Evolutionary conservation across 441 rosid genomes (phyloP).

Genomic region (Daphne laureola): DNA sequence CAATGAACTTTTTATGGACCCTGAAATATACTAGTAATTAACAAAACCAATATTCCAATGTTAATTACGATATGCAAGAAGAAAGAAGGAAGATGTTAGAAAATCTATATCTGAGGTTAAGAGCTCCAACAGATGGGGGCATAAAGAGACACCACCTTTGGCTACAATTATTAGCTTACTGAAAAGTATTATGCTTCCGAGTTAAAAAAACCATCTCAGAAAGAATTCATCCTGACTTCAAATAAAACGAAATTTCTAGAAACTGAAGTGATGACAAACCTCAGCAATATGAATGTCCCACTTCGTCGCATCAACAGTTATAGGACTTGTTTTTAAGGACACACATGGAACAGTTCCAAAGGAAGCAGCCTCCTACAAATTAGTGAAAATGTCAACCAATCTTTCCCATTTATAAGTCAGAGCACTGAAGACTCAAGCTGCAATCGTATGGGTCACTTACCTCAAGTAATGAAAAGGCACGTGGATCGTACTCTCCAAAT

Average conservation of each 20-base stretch:
- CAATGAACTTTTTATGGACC: neutral
- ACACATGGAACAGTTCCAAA: conserved; percentile 55
- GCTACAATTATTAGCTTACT: neutral
- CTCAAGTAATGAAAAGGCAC: conserved; percentile 86
- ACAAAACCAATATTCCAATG: neutral
- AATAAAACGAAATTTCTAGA: conserved; percentile 4
- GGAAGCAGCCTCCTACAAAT: conserved; percentile 74
- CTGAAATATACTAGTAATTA: neutral
- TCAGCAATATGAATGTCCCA: conserved; percentile 51
- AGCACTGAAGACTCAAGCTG: conserved; percentile 16
- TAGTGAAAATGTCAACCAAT: conserved; percentile 13
- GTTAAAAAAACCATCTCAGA: neutral
- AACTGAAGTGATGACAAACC: conserved; percentile 30
- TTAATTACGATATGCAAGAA: neutral
- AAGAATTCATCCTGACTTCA: conserved; percentile 2
- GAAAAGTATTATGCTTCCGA: neutral
- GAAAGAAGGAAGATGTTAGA: neutral
- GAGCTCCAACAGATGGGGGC: conserved; percentile 5
- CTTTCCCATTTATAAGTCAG: conserved; percentile 7
- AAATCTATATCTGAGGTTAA: conserved; percentile 3
- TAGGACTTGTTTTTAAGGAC: conserved; percentile 59
- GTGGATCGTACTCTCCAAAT: conserved; percentile 91
- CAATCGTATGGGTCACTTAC: conserved; percentile 22
- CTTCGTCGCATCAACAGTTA: conserved; percentile 53
- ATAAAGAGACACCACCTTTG: conserved; percentile 7